Base-by-base conservation (phyloP, 345 rosid species). In the Salix caprea region DNA sequence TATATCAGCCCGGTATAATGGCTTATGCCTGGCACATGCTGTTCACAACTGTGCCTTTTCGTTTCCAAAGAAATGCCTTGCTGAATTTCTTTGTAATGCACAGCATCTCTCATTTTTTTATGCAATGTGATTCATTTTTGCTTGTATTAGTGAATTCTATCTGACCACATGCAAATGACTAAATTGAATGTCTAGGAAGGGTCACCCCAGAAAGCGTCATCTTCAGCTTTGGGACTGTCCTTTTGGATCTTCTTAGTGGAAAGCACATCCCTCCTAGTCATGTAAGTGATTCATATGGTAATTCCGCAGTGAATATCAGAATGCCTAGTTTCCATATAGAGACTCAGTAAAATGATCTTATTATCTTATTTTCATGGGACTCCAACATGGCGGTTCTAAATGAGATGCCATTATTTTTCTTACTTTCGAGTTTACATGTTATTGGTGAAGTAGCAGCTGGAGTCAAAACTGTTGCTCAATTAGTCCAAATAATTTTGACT, bases 191-290 rank as follows among this genome's bases (percentile, higher is more conserved):
- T 58, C 62, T 82, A 96, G 99, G 98, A 85, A 93, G 95, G 79
- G 98, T 91, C 78, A 93, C 94, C 56, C 95, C 92, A 42, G 91
- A 96, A 89, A 96, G 98, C 75, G 96, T 93, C 80, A 86, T 92
- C 24, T 96, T 90, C 85, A 93, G 99, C 91, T 96, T 91, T 77
- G 99, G 98, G 73, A 96, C 99, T 66, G 89, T 96, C 70, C 96
- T 96, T 66, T 82, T 96, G 75, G 98, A 96, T 87, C 87, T 96
- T 86, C 89, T 96, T 70, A 91, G 99, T 30, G 98, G 99, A 81
- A 96, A 93, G 79, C 99, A 92, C 80, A 93, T 93, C 80, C 99
- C 98, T 79, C 99, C 99, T 69, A 91, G 87, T 85, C 98, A 91
- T 85, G 98, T 92, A 82, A 90, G 93, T 85, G 5, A 58, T 24